Percentiles rank a stretch among this genome's conserved stretches.
Conservation (phyloP, 768 basidiomycete species). For the Lactifluus echinatus region DNA sequence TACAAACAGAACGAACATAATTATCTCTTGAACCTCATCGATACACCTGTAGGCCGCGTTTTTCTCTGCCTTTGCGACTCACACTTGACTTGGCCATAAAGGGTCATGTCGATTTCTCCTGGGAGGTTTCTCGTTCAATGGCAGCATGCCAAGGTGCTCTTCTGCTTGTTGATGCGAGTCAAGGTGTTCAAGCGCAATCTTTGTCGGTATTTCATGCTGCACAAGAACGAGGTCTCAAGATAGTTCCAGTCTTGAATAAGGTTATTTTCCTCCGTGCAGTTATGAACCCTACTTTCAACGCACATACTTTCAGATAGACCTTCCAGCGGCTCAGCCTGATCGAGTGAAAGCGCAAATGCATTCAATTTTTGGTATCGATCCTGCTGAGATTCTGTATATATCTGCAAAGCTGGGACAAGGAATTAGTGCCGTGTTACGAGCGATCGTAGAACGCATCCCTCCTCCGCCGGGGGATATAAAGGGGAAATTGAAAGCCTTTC, state of each 20-base stretch:
- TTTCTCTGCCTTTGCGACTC: background rate
- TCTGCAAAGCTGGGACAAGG: conserved; percentile 92
- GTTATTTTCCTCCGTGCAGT: conserved; percentile 29
- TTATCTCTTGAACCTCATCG: conserved; percentile 88
- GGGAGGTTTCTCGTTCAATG: conserved; percentile 90
- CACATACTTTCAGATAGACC: conserved; percentile 60
- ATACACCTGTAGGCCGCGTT: conserved; percentile 65
- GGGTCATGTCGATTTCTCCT: conserved; percentile 98
- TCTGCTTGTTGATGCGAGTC: conserved; percentile 86
- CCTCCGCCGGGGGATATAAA: conserved; percentile 52
- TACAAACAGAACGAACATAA: conserved; percentile 43
- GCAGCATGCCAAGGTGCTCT: conserved; percentile 90
- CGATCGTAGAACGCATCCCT: conserved; percentile 79
- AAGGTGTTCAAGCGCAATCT: conserved; percentile 96
- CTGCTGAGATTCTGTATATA: conserved; percentile 64
- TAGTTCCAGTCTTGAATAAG: conserved; percentile 93
- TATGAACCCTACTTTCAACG: background rate
- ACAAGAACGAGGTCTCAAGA: conserved; percentile 64
- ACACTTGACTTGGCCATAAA: conserved; percentile 23
- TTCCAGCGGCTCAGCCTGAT: conserved; percentile 81
- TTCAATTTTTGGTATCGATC: conserved; percentile 73
- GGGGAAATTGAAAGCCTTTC: conserved; percentile 66
- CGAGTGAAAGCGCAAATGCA: conserved; percentile 74
- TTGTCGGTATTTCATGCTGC: conserved; percentile 92
- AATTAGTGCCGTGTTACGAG: conserved; percentile 65